These are phyloP conservation scores for Wickerhamiella azyma DNA, from an alignment of 805 yeast genomes.

Conservation along the genomic window DNA sequence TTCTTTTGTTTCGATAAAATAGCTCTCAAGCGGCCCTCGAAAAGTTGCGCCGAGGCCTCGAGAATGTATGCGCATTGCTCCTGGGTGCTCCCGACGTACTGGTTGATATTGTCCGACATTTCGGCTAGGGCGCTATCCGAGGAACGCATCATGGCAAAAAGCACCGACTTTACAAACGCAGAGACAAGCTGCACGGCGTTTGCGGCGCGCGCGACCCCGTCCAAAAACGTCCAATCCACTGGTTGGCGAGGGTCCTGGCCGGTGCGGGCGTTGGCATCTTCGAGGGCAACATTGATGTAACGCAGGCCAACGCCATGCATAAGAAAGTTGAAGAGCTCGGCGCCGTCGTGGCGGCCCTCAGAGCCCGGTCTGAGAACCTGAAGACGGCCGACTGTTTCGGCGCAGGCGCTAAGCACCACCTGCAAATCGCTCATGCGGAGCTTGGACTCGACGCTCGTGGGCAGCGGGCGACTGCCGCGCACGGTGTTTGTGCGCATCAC, in stretches of 20 bases:
- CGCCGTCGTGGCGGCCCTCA: conserved; percentile 43
- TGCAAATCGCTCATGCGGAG: conserved; percentile 40
- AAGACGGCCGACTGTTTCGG: conserved; percentile 63
- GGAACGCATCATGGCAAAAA: conserved; percentile 59
- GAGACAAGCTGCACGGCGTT: conserved; percentile 55
- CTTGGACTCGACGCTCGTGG: conserved; percentile 7
- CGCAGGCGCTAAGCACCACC: conserved; percentile 48
- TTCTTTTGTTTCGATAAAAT: conserved; percentile 54
- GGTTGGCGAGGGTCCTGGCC: conserved; percentile 20
- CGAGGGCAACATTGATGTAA: conserved; percentile 64
- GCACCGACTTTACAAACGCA: conserved; percentile 56
- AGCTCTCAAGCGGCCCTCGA: conserved; percentile 36
- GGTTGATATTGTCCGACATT: conserved; percentile 47
- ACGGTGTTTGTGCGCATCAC: conserved; percentile 12
- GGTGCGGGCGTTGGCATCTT: conserved; percentile 37
- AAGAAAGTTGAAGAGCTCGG: conserved; percentile 53
- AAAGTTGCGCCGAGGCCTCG: conserved; percentile 41
- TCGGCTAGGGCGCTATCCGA: conserved; percentile 43
- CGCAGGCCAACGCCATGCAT: conserved; percentile 57
- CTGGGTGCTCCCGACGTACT: conserved; percentile 34
- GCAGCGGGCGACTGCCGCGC: neutral
- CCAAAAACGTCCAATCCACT: conserved; percentile 36
- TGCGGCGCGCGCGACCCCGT: conserved; percentile 38
- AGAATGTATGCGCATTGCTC: conserved; percentile 55
- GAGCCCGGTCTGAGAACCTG: conserved; percentile 38